Conservation (phyloP, 768 basidiomycete species). For the Leccinum uliginosum region DNA sequence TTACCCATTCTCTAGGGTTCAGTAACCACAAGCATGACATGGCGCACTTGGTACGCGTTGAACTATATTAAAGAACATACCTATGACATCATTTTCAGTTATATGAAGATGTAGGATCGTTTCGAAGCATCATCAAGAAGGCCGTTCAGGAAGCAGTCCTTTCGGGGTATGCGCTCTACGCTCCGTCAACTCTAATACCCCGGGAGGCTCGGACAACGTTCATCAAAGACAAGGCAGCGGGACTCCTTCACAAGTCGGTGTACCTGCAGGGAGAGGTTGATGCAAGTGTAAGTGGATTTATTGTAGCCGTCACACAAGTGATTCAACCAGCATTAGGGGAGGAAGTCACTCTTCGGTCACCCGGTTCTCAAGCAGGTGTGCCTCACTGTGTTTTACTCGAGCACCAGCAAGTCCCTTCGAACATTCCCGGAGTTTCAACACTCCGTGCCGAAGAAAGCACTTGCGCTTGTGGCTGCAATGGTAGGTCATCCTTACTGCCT, state of each 20-base stretch:
- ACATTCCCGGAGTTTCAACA: neutral
- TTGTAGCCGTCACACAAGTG: neutral
- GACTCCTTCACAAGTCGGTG: neutral
- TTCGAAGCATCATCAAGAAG: neutral
- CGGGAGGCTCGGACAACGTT: neutral
- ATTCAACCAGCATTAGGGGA: neutral
- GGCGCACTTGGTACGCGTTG: neutral
- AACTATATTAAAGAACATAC: neutral
- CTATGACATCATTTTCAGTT: neutral
- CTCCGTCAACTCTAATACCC: neutral
- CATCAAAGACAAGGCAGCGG: neutral
- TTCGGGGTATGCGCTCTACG: neutral
- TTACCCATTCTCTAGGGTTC: too few species aligned
- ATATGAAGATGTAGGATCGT: neutral
- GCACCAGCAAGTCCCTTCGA: neutral
- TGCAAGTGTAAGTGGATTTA: neutral
- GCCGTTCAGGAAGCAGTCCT: neutral
- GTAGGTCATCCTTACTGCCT: too few species aligned
- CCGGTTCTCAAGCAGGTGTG: neutral
- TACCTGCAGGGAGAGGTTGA: neutral
- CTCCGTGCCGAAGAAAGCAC: neutral
- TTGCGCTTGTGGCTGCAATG: neutral
- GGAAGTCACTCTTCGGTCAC: neutral
- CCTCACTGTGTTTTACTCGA: neutral
- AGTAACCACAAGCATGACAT: too few species aligned